phyloP scores from a whole-genome alignment of 2,329 filamentous ascomycete species.

The Fusarium poae region DNA sequence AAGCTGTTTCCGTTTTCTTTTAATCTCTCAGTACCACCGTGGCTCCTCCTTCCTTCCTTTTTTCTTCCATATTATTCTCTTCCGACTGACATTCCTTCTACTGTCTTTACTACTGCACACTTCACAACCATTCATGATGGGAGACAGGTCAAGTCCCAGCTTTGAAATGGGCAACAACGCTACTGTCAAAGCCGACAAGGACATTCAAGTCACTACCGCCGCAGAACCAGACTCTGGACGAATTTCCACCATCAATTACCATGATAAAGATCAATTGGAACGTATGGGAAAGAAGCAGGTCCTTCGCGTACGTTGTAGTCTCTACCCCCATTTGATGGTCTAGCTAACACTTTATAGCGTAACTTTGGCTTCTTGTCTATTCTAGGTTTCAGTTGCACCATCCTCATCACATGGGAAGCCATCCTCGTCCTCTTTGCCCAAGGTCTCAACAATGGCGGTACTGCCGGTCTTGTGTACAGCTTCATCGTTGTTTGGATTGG shows the following conservation, averaged over 20 bases:
- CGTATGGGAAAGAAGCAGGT: conserved; percentile 50
- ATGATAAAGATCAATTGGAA: conserved; percentile 47
- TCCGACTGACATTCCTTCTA: background rate
- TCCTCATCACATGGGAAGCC: conserved; percentile 67
- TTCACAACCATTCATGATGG: conserved; percentile 28
- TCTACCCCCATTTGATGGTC: rapidly evolving
- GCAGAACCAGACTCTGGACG: conserved; percentile 39
- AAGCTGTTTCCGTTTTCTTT: background rate
- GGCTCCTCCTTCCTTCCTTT: background rate
- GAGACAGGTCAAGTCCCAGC: conserved; percentile 36
- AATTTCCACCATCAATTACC: conserved; percentile 28
- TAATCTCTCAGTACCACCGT: conserved; percentile 1
- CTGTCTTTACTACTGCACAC: background rate
- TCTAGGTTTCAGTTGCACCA: conserved; percentile 65
- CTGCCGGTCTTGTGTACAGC: conserved; percentile 66
- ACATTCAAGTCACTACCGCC: conserved; percentile 21
- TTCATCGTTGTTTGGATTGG: conserved; percentile 63
- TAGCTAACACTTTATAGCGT: conserved; percentile 49
- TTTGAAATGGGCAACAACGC: conserved; percentile 46
- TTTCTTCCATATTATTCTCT: background rate
- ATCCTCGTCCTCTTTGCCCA: conserved; percentile 53
- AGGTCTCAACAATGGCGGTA: conserved; percentile 63
- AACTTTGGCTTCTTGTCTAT: conserved; percentile 65
- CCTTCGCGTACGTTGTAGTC: conserved; percentile 16
- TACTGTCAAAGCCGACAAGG: conserved; percentile 22